Evolutionary conservation across 148 eudicot genomes (phyloP).

Genomic region (Hydrangea macrophylla): DNA sequence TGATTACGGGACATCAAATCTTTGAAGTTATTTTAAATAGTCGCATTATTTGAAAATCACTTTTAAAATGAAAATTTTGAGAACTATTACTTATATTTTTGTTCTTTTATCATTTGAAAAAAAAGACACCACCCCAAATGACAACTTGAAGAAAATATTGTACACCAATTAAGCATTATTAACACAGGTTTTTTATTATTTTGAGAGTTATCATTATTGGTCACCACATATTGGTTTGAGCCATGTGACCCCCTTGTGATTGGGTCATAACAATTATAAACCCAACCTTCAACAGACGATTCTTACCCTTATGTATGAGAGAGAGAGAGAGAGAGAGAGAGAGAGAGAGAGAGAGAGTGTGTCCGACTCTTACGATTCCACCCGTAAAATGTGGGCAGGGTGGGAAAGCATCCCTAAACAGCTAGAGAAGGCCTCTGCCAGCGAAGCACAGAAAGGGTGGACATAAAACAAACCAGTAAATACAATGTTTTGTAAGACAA

Average conservation of each 20-base stretch:
- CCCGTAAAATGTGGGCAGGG: constrained; percentile 25
- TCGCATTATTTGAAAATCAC: too few relatives aligned
- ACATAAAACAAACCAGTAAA: constrained; percentile 30
- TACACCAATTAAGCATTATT: too few relatives aligned
- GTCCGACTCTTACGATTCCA: neutral
- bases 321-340: neutral
- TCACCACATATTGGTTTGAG: constrained; percentile 11
- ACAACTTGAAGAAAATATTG: too few relatives aligned
- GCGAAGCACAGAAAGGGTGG: constrained; percentile 19
- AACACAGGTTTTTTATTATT: too few relatives aligned
- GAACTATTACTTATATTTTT: neutral
- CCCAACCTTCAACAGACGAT: constrained; percentile 11
- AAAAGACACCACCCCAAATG: too few relatives aligned
- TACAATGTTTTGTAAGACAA: constrained; percentile 21
- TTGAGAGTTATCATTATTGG: too few relatives aligned
- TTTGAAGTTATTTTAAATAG: too few relatives aligned
- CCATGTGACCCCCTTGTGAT: constrained; percentile 28
- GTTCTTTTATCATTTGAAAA: too few relatives aligned
- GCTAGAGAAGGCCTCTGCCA: constrained; percentile 26
- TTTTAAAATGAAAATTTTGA: too few relatives aligned
- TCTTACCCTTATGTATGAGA: constrained; percentile 2
- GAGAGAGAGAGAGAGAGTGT: neutral
- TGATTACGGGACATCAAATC: too few relatives aligned
- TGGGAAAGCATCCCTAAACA: constrained; percentile 22
- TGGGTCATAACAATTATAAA: constrained; percentile 9